Conservation (phyloP, 768 basidiomycete genomes). For the Lenzites betulinus region DNA sequence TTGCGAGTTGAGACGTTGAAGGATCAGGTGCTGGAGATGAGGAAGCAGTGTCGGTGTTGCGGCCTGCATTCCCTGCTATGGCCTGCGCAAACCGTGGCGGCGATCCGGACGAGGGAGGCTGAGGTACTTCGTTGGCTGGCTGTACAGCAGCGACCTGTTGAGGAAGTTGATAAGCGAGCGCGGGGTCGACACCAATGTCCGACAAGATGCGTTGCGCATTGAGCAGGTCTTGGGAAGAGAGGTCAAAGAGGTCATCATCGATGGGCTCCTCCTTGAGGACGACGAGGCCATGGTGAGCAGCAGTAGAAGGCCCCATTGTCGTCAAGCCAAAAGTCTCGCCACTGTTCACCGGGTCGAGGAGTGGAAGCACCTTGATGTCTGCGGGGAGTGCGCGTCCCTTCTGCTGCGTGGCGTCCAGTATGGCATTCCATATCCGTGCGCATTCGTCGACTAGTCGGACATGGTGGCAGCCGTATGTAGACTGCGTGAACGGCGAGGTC, state of each 20-base stretch:
- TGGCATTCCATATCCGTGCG: background rate
- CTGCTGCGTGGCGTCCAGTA: background rate
- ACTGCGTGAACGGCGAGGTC: slow-evolving; percentile 9
- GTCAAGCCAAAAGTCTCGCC: background rate
- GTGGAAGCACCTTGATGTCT: background rate
- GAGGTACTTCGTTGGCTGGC: too few relatives aligned
- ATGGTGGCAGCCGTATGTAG: slow-evolving; percentile 30
- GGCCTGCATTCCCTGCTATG: too few relatives aligned
- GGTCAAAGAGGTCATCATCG: background rate
- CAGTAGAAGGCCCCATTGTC: background rate
- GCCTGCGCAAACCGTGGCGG: background rate
- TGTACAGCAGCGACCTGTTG: background rate
- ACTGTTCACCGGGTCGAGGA: background rate
- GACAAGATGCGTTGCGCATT: background rate
- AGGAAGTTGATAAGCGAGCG: background rate
- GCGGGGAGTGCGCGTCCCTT: background rate
- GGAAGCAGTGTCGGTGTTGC: too few relatives aligned
- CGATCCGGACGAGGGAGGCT: background rate
- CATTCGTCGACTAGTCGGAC: background rate
- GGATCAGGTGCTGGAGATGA: too few relatives aligned
- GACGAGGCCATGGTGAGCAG: background rate
- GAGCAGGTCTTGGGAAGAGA: background rate
- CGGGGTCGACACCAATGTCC: background rate
- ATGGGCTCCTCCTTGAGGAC: background rate
- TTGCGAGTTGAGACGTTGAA: too few relatives aligned